Evolutionary conservation across 1,284 basidiomycete species (phyloP).

Genomic region (Agroathelia rolfsii): DNA sequence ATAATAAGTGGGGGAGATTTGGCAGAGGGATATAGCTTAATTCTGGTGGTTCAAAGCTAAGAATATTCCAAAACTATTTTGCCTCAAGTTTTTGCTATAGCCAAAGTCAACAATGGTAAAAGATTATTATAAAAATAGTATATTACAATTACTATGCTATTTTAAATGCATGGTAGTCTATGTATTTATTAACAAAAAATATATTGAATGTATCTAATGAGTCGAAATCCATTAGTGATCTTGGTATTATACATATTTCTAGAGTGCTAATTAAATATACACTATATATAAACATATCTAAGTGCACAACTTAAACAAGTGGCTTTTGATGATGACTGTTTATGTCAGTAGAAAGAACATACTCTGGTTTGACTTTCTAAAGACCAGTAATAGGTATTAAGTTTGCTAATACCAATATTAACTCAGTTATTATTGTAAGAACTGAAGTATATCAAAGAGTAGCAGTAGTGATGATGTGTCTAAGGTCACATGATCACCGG

Average conservation of each 20-base stretch:
- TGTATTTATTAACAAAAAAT: constrained; percentile 6
- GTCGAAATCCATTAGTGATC: not conserved
- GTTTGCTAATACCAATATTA: no score
- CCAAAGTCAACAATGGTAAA: no score
- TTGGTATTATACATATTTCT: not conserved
- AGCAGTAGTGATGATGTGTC: no score
- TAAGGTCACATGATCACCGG: no score
- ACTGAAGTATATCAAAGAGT: no score
- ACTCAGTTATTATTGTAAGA: no score
- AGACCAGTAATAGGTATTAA: not conserved
- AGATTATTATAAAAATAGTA: not conserved
- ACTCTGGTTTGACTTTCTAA: constrained; percentile 1
- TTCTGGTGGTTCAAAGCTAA: no score
- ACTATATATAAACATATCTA: constrained; percentile 5
- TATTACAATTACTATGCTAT: not conserved
- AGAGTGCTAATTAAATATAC: constrained; percentile 7
- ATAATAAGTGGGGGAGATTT: no score
- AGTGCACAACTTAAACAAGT: constrained; percentile 1
- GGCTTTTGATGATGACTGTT: not conserved
- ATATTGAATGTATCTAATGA: not conserved
- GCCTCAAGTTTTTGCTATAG: no score
- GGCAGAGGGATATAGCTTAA: no score
- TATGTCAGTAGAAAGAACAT: no score
- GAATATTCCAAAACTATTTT: no score
- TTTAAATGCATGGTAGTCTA: constrained; percentile 5